Percentiles rank a stretch among this genome's conserved stretches.
phyloP scores from a whole-genome alignment of 2,329 filamentous ascomycete genomes.

The Ophiostoma fasciatum region DNA sequence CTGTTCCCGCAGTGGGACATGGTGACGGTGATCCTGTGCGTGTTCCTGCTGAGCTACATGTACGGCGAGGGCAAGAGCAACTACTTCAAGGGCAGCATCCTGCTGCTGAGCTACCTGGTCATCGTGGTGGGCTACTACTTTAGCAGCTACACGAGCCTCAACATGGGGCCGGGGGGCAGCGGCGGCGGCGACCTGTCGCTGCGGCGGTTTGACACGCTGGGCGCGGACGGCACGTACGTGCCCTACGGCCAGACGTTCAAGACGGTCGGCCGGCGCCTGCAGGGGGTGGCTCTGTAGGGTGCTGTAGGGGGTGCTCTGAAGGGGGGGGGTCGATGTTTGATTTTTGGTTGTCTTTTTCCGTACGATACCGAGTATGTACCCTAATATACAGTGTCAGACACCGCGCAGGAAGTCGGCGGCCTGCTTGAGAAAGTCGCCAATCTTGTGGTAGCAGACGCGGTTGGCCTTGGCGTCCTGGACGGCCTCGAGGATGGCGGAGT shows the following conservation, averaged over 20 bases:
- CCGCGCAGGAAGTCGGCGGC: constrained; percentile 8
- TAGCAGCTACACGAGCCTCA: constrained; percentile 38
- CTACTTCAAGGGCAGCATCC: constrained; percentile 97
- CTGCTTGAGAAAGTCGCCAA: constrained; percentile 11
- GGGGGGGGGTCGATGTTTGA: not conserved
- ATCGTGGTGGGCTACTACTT: constrained; percentile 88
- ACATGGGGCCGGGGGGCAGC: constrained; percentile 26
- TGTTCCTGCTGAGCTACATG: constrained; percentile 93
- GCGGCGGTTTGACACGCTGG: constrained; percentile 39
- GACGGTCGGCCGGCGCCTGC: constrained; percentile 33
- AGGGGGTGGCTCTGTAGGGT: constrained; percentile 22
- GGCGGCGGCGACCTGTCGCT: constrained; percentile 4
- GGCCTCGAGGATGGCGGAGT: constrained; percentile 16
- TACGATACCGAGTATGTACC: too few relatives aligned
- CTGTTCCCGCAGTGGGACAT: constrained; percentile 99
- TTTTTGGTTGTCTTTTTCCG: not conserved
- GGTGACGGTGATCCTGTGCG: constrained; percentile 89
- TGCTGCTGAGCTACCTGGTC: constrained; percentile 84
- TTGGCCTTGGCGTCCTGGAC: constrained; percentile 17
- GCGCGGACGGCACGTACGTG: constrained; percentile 32
- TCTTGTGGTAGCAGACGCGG: constrained; percentile 14
- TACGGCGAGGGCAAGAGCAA: constrained; percentile 99
- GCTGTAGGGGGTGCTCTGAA: too few relatives aligned
- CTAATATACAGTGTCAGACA: too few relatives aligned
- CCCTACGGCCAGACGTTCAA: constrained; percentile 26